Conservation (phyloP, 176 grass and related monocot genomes). For the Oryza meridionalis region DNA sequence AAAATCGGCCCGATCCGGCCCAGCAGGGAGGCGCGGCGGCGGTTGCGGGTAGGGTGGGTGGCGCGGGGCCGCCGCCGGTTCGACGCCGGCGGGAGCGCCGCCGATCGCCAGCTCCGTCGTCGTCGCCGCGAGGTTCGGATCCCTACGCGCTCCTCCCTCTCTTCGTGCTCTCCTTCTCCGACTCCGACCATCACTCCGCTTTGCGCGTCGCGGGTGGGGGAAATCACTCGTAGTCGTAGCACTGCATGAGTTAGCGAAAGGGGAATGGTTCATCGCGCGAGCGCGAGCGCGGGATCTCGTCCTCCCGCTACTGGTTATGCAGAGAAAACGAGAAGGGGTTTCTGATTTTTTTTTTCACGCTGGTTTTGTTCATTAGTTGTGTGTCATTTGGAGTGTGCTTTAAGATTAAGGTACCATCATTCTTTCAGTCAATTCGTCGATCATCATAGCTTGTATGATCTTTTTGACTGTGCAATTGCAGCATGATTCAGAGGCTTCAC, state of each 20-base stretch:
- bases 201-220: neutral
- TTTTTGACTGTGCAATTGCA: slow-evolving; percentile 21
- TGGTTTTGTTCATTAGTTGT: too few relatives aligned
- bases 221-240: neutral
- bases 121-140: neutral
- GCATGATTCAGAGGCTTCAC: neutral
- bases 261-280: neutral
- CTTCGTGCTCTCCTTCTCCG: neutral
- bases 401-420: slow-evolving; percentile 33
- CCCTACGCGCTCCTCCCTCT: neutral
- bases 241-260: neutral
- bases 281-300: neutral
- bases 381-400: slow-evolving; percentile 24
- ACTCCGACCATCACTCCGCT: neutral
- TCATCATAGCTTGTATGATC: neutral
- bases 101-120: neutral
- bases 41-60: neutral
- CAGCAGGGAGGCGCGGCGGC: neutral
- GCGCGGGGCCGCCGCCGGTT: too few relatives aligned
- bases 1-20: neutral
- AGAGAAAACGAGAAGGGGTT: neutral
- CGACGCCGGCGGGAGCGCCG: too few relatives aligned
- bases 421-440: neutral
- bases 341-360: neutral
- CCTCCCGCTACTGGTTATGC: neutral